Conservation (phyloP, 176 grass and related monocot genomes). For the Leersia perrieri region DNA sequence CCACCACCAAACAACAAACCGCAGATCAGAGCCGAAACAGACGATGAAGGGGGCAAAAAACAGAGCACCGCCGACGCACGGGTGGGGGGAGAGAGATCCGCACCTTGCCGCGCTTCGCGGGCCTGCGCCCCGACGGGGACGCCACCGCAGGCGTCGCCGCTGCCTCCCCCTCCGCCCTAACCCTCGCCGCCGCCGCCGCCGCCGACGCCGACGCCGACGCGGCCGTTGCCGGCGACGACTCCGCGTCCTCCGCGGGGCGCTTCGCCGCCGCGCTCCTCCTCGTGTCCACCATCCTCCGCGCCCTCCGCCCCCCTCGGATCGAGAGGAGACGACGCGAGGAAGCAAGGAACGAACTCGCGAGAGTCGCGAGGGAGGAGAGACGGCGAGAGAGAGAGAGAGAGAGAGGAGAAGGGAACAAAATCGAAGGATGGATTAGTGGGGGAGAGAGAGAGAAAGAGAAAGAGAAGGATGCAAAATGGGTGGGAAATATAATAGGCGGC, state of each 20-base stretch:
- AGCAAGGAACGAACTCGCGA: conserved; percentile 8
- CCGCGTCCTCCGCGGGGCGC: conserved; percentile 29
- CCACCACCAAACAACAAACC: background rate
- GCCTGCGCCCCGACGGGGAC: conserved; percentile 28
- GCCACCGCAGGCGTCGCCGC: background rate
- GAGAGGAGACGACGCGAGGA: conserved; percentile 20
- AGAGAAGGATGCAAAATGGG: background rate
- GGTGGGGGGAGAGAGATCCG: conserved; percentile 48
- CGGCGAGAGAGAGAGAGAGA: background rate
- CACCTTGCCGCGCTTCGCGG: conserved; percentile 53
- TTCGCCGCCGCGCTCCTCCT: conserved; percentile 55
- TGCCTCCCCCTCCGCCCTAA: conserved; percentile 3
- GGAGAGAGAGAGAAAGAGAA: background rate
- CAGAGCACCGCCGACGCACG: background rate
- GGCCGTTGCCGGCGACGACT: background rate
- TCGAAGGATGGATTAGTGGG: background rate
- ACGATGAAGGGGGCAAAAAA: background rate
- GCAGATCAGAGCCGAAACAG: conserved; percentile 24
- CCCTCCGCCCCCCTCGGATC: background rate
- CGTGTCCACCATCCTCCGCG: conserved; percentile 41
- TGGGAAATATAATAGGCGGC: background rate
- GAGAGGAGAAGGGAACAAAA: background rate
- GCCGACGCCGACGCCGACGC: background rate
- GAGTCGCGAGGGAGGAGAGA: background rate
- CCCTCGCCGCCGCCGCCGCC: background rate